Conservation (phyloP, 768 basidiomycete species). For the Lentinula detonsa region DNA sequence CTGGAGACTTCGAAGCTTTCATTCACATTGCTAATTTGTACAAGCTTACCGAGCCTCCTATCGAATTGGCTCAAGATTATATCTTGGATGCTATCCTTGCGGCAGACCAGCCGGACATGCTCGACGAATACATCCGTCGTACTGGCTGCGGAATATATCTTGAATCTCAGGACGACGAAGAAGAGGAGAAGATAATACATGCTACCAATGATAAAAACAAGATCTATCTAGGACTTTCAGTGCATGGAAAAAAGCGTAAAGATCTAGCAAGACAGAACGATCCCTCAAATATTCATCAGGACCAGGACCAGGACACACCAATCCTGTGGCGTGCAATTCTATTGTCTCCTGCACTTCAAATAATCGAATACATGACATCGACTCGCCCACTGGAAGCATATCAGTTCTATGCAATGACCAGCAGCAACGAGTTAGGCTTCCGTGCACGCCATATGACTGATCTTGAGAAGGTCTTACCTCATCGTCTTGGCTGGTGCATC, state of each 20-base stretch:
- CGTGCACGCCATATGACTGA: slow-evolving; percentile 32
- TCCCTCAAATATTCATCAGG: slow-evolving; percentile 28
- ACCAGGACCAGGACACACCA: slow-evolving; percentile 13
- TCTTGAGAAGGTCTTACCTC: slow-evolving; percentile 34
- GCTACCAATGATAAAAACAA: slow-evolving; percentile 31
- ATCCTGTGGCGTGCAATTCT: slow-evolving; percentile 41
- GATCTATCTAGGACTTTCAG: slow-evolving; percentile 53
- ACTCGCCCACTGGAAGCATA: slow-evolving; percentile 45
- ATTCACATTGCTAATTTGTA: slow-evolving; percentile 40
- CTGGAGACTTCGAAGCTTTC: slow-evolving; percentile 47
- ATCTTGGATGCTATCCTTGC: slow-evolving; percentile 24
- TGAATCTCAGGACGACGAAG: slow-evolving; percentile 7
- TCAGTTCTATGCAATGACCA: slow-evolving; percentile 37
- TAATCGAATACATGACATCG: slow-evolving; percentile 40
- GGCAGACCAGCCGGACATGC: slow-evolving; percentile 39
- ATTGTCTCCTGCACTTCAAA: slow-evolving; percentile 11
- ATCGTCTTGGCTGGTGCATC: slow-evolving; percentile 46
- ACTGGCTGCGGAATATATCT: slow-evolving; percentile 38
- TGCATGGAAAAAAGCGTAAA: slow-evolving; percentile 57
- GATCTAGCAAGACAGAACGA: slow-evolving; percentile 48
- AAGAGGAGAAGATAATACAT: slow-evolving; percentile 16
- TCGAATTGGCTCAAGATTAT: slow-evolving; percentile 14
- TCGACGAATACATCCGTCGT: slow-evolving; percentile 52
- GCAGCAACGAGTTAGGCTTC: slow-evolving; percentile 36
- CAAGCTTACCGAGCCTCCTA: slow-evolving; percentile 23